Percentiles rank a stretch among this genome's conserved stretches.
Conservation (phyloP, 1,139 yeast genomes). For the Suhomyces choctaworum region DNA sequence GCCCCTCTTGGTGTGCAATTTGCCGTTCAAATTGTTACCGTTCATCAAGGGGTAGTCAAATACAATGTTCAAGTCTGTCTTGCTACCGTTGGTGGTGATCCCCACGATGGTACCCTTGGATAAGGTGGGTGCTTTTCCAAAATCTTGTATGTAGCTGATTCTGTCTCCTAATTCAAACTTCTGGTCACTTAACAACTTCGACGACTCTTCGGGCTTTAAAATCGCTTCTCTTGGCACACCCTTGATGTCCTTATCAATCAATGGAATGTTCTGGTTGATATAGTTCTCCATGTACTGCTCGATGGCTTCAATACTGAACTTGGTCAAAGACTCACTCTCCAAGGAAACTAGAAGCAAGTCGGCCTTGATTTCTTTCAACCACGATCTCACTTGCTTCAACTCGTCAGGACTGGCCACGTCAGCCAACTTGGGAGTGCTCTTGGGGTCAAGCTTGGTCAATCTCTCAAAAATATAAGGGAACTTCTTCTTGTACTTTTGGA, state of each 20-base stretch:
- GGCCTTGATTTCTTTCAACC: slow-evolving; percentile 59
- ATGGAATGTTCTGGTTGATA: slow-evolving; percentile 41
- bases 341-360: slow-evolving; percentile 66
- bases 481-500: slow-evolving; percentile 57
- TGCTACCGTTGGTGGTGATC: slow-evolving; percentile 62
- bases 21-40: slow-evolving; percentile 80
- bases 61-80: slow-evolving; percentile 64
- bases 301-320: slow-evolving; percentile 62
- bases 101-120: slow-evolving; percentile 92
- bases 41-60: slow-evolving; percentile 84
- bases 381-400: slow-evolving; percentile 47
- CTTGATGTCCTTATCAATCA: slow-evolving; percentile 58
- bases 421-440: slow-evolving; percentile 31
- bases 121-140: slow-evolving; percentile 87
- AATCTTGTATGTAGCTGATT: slow-evolving; percentile 78
- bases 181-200: slow-evolving; percentile 72
- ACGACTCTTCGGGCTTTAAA: slow-evolving; percentile 72
- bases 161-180: slow-evolving; percentile 85
- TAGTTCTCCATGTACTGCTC: slow-evolving; percentile 62
- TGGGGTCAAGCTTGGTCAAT: slow-evolving; percentile 26
- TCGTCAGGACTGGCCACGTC: slow-evolving; percentile 31
- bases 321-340: slow-evolving; percentile 78
- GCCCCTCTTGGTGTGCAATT: slow-evolving; percentile 78
- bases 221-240: slow-evolving; percentile 88
- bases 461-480: slow-evolving; percentile 64